These are phyloP conservation scores for Cladosporium velox DNA, from an alignment of 2,329 filamentous ascomycete genomes.

Conservation along the genomic window DNA sequence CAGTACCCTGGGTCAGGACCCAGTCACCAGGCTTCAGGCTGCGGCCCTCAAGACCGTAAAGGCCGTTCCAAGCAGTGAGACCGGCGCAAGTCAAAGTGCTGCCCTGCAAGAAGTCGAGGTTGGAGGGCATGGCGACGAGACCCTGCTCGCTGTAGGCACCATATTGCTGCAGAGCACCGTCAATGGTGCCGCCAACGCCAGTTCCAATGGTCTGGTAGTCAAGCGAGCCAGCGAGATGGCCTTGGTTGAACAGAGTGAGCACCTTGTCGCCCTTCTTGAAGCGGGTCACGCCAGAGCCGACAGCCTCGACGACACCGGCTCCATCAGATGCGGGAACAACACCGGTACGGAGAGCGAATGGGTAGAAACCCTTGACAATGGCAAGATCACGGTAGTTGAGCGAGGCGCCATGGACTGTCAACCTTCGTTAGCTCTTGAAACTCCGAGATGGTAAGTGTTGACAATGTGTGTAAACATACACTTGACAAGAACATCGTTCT, in stretches of 20 bases:
- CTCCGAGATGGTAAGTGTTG: background rate
- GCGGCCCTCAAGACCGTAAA: conserved; percentile 51
- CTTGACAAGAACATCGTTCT: conserved; percentile 72
- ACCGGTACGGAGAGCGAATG: conserved; percentile 44
- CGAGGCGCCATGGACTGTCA: conserved; percentile 48
- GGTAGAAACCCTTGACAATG: conserved; percentile 51
- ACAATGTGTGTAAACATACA: conserved; percentile 35
- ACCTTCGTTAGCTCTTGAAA: conserved; percentile 15
- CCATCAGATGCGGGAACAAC: conserved; percentile 55
- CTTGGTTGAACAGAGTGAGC: conserved; percentile 64
- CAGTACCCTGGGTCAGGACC: conserved; percentile 70
- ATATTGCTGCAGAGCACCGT: conserved; percentile 69
- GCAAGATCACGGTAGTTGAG: conserved; percentile 54
- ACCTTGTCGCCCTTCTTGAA: conserved; percentile 63
- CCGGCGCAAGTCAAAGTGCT: conserved; percentile 51
- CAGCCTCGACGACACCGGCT: conserved; percentile 53
- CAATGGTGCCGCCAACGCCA: conserved; percentile 67
- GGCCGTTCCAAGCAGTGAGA: conserved; percentile 55
- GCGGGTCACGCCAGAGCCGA: conserved; percentile 57
- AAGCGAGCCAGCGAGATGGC: conserved; percentile 55
- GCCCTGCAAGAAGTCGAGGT: conserved; percentile 51
- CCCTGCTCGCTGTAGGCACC: conserved; percentile 68
- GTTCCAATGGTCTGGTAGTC: conserved; percentile 45
- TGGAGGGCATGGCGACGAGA: conserved; percentile 64
- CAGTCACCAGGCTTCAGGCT: conserved; percentile 42